Conservation (phyloP, 768 basidiomycete species). For the Tylopilus subfusipes region DNA sequence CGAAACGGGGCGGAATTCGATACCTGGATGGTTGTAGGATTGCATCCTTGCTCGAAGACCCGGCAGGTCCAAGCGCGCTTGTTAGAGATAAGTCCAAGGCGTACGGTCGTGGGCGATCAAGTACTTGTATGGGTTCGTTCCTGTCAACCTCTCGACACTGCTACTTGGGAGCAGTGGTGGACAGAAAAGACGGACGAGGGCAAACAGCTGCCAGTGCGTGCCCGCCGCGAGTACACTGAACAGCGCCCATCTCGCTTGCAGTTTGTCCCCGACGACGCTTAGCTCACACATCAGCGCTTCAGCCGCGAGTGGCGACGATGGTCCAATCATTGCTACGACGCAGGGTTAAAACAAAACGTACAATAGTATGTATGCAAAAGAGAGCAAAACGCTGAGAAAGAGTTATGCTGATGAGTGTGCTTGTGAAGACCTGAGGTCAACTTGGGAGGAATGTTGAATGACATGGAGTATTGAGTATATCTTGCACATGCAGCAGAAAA, state of each 20-base stretch:
- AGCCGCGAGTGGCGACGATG: background rate
- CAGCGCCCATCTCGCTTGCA: conserved; percentile 26
- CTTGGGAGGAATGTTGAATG: conserved; percentile 26
- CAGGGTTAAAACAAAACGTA: conserved; percentile 34
- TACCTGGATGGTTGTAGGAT: conserved; percentile 33
- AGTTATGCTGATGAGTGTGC: conserved; percentile 31
- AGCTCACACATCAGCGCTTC: background rate
- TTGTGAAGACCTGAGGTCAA: conserved; percentile 22
- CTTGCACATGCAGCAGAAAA: conserved; percentile 32
- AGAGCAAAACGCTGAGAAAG: conserved; percentile 16
- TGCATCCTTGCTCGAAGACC: conserved; percentile 18
- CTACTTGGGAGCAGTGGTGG: background rate
- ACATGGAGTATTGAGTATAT: conserved; percentile 34
- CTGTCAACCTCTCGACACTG: background rate
- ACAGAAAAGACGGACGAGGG: background rate
- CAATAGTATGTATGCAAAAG: conserved; percentile 44
- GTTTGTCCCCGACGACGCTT: background rate
- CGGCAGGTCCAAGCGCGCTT: background rate
- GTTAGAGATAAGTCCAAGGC: background rate
- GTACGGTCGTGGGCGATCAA: background rate
- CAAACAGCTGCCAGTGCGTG: too few relatives aligned
- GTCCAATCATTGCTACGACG: conserved; percentile 14
- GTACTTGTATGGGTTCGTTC: conserved; percentile 4
- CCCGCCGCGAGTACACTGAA: background rate
- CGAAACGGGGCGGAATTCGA: background rate